Evolutionary conservation across 1,139 yeast species (phyloP), one percentile per base, ranked within the genome.

Genomic region (Yamadazyma sp.): DNA sequence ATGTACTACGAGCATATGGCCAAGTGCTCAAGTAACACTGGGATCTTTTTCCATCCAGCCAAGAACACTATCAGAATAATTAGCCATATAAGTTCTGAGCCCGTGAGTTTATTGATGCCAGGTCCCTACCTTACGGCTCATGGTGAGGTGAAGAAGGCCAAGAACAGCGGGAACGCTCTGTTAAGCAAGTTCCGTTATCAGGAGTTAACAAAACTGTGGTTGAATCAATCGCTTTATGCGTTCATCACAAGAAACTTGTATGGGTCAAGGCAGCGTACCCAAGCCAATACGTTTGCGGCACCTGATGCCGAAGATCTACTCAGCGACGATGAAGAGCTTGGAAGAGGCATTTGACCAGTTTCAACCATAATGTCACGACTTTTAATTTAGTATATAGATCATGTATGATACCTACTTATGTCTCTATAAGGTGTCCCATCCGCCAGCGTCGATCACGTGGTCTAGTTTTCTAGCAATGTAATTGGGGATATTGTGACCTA

Each of bases 371-470:
- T 20, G 9, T 20, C 9, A 20, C 9, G 22, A 20, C 22, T 9
- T 20, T 20, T 20, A 20, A n/a, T n/a, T n/a, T n/a, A n/a, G n/a
- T n/a, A n/a, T n/a, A n/a, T n/a, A n/a, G n/a, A n/a, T n/a, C n/a
- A n/a, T n/a, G n/a, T n/a, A n/a, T n/a, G n/a, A n/a, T n/a, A n/a
- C n/a, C n/a, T n/a, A n/a, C n/a, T n/a, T n/a, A n/a, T n/a, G n/a
- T n/a, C 21, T 18, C 52, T 66, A 90, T 54, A 90, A 66, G 1
- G 97, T 87, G 51, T 86, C 94, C 98, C 98, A 92, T 1, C 97
- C 97, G 10, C 97, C 97, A 25, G 86, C 79, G 60, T 92, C 97
- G 26, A 82, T 63, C 6, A 76, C 79, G 33, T 82, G 79, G 50
- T 90, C 97, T 24, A 92, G 70, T 47, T 80, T 82, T 48, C 97